Evolutionary conservation across 305 asterid genomes (phyloP), one percentile per base, ranked within the genome.

Genomic region (Plantago coronopus): DNA sequence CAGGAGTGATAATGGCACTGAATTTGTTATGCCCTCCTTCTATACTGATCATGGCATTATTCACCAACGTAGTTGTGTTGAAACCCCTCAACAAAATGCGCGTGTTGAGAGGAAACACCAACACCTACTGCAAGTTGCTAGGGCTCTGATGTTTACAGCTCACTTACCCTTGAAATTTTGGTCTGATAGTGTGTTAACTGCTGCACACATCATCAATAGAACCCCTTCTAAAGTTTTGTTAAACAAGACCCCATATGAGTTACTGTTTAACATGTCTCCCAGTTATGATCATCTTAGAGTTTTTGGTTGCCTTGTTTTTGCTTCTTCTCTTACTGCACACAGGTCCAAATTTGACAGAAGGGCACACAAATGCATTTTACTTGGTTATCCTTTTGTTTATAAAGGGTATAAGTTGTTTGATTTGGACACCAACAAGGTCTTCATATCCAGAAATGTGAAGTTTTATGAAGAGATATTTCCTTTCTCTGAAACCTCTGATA

Each of bases 51-150:
- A 13, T 14, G 17, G 48, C 1, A 7, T 44, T n/a, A 2, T 44
- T 2, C 48, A 44, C 9, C 17, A 44, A n/a, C 8, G 2, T 0
- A 37, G 14, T 10, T 37, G 42, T 45, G 1, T 19, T 0, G 7
- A 15, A 3, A 16, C 49, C 38, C 63, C 63, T 13, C 63, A 58
- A 14, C 63, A 58, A 17, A 58, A 58, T 58, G 63, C 31, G 0
- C 9, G 29, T 4, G 48, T 40, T 1, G 63, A 58, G 19, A 58
- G 20, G 23, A 58, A 40, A 58, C 63, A 58, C 12, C 45, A 18
- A 17, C 23, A 19, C 15, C n/a, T 58, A 18, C 29, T 40, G 12
- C 14, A 40, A 0, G 17, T 58, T 3, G 23, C 63, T 10, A 58
- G 63, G 19, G 15, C 63, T 3, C 0, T 58, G 5, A 8, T 40